A percentile compares a stretch with the other conserved stretches of the same genome.
Evolutionary conservation across 768 basidiomycete genomes (phyloP).

Genomic region (Coprinellus aureogranulatus): DNA sequence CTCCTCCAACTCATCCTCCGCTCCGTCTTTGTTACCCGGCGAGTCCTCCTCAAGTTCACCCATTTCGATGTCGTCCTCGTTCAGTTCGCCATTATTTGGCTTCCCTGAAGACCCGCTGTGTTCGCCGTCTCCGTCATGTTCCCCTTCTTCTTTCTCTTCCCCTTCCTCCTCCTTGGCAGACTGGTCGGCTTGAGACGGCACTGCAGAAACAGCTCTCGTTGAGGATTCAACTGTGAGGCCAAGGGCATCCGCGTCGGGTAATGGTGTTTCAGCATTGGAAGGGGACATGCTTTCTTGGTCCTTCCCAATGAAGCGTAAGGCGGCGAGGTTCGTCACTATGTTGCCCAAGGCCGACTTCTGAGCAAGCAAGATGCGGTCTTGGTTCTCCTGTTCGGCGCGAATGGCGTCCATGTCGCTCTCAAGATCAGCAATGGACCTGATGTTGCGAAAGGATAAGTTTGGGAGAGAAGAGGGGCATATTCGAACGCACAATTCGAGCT

Average conservation of each 20-base stretch:
- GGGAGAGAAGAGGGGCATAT: background rate
- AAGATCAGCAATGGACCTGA: constrained; percentile 62
- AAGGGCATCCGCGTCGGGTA: constrained; percentile 9
- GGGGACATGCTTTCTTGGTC: constrained; percentile 53
- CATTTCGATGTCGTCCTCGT: constrained; percentile 80
- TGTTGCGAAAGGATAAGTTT: background rate
- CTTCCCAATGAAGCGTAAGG: constrained; percentile 67
- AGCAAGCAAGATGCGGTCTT: constrained; percentile 60
- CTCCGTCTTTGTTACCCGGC: constrained; percentile 53
- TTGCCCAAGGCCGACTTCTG: constrained; percentile 68
- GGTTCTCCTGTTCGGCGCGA: constrained; percentile 69
- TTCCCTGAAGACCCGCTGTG: constrained; percentile 10
- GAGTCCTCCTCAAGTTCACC: constrained; percentile 82
- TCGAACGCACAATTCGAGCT: constrained; percentile 68
- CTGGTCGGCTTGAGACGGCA: constrained; percentile 13
- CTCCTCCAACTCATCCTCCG: constrained; percentile 73
- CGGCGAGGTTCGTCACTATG: constrained; percentile 60
- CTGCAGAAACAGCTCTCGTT: constrained; percentile 6
- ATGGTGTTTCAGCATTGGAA: constrained; percentile 48
- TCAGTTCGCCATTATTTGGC: background rate
- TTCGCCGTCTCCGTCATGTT: constrained; percentile 23
- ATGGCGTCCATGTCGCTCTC: constrained; percentile 81
- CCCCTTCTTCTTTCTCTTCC: constrained; percentile 17
- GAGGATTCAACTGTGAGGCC: constrained; percentile 11
- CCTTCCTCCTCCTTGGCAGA: background rate